Percentiles rank a stretch among this genome's conserved stretches.
Evolutionary conservation across 495 filamentous ascomycete species (phyloP).

Genomic region (Penicillium tannophilum): DNA sequence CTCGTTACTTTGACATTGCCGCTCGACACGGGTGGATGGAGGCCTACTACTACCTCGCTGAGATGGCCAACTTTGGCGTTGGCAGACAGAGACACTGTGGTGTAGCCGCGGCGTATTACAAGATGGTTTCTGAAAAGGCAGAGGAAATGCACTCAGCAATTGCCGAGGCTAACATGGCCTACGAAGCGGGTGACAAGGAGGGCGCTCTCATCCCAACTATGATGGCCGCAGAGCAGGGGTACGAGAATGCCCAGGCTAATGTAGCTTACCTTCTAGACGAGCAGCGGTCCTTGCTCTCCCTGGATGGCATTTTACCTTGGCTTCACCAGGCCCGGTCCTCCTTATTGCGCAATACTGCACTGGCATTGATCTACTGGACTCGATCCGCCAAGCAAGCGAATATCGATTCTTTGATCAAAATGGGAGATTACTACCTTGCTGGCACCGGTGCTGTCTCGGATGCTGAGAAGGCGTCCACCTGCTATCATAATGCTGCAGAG

Average conservation of each 20-base stretch:
- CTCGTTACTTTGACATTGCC: conserved; percentile 89
- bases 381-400: conserved; percentile 92
- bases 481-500: conserved; percentile 90
- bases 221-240: conserved; percentile 95
- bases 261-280: conserved; percentile 91
- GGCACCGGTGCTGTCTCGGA: conserved; percentile 74
- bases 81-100: conserved; percentile 79
- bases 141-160: conserved; percentile 85
- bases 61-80: conserved; percentile 80
- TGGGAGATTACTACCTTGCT: conserved; percentile 93
- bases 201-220: conserved; percentile 81
- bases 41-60: conserved; percentile 92
- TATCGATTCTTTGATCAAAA: conserved; percentile 92
- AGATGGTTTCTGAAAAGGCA: conserved; percentile 88
- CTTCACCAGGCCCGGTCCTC: conserved; percentile 39
- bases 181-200: conserved; percentile 82
- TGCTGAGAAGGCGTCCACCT: conserved; percentile 85
- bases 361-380: conserved; percentile 95
- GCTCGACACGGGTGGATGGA: conserved; percentile 87
- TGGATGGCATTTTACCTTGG: conserved; percentile 50
- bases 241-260: conserved; percentile 90
- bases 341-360: conserved; percentile 67
- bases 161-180: conserved; percentile 81
- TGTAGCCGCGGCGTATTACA: conserved; percentile 86
- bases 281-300: conserved; percentile 62